Evolutionary conservation across 139 green algal genomes (phyloP), one percentile per base, ranked within the genome.

Genomic region (Haematococcus sp.): DNA sequence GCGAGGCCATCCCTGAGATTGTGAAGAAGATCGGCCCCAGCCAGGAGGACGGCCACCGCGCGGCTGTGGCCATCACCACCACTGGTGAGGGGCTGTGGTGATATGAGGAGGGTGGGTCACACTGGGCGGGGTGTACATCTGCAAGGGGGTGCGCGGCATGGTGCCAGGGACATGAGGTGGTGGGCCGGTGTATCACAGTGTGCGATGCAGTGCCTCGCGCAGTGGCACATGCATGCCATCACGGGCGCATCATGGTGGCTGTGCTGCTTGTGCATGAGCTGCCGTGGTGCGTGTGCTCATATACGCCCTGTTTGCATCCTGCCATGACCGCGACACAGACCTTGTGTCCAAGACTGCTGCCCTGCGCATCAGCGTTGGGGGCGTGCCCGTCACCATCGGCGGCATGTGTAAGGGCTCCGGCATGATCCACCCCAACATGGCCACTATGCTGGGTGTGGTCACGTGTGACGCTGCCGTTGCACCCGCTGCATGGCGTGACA

Each of bases 341-440:
- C 76, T 92, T 34, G 86, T 90, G 31, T 91, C 80, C 85, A 99
- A 99, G 79, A 89, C 80, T 40, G 88, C 85, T 16, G 95, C 95
- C 0, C 76, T 98, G 59, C 86, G 93, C 79, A 80, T 96, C 25
- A 72, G 68, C 19, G 74, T 93, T n/a, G 78, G 73, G 23, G 91
- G 90, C 51, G 68, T 56, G 34, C 25, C 60, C 0, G 90, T 98
- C 30, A 71, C 81, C 17, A 79, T 99, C 40, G 95, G 95, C 22
- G 95, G 95, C 65, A 96, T 98, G 77, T 90, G 88, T 72, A 99
- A 99, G 85, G 96, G 96, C 31, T 94, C 82, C 4, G 96, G 96
- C 55, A 99, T 99, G 96, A 99, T 99, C 76, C 95, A 99, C 85
- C 96, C 96, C 69, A 99, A 99, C 88, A 99, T 99, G 96, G 96